phyloP scores from a whole-genome alignment of 345 rosid species.

The Raphanus sativus region DNA sequence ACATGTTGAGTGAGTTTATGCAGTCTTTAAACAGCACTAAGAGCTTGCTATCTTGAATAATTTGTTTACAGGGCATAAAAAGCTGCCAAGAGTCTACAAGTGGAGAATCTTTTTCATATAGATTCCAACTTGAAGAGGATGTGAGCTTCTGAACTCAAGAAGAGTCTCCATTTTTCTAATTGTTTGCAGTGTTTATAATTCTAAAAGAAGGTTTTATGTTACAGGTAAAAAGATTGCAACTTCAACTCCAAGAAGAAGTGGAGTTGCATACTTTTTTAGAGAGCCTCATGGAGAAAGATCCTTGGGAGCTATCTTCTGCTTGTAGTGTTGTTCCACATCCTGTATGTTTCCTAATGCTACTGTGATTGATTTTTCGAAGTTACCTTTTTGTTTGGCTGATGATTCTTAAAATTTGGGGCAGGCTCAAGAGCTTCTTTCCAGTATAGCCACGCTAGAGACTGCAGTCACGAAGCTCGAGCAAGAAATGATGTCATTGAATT shows the following conservation, averaged over 20 bases:
- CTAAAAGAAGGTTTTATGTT: conserved; percentile 26
- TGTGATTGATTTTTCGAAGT: neutral
- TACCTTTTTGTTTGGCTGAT: conserved; percentile 9
- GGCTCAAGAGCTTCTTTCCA: conserved; percentile 75
- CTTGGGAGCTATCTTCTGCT: conserved; percentile 47
- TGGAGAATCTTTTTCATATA: conserved; percentile 49
- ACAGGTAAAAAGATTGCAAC: conserved; percentile 69
- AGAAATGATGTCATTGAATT: conserved; percentile 78
- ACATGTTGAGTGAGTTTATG: neutral
- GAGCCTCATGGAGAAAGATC: conserved; percentile 55
- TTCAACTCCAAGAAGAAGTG: conserved; percentile 72
- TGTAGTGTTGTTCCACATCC: conserved; percentile 53
- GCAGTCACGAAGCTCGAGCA: conserved; percentile 74
- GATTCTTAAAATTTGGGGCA: conserved; percentile 30
- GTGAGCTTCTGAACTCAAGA: conserved; percentile 49
- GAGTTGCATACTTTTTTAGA: conserved; percentile 62
- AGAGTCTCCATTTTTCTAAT: neutral
- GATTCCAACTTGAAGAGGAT: conserved; percentile 78
- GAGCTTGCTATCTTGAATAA: conserved; percentile 16
- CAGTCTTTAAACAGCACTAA: neutral
- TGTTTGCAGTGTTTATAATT: neutral
- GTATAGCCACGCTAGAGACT: conserved; percentile 63
- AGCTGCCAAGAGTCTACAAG: conserved; percentile 41
- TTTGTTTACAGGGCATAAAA: conserved; percentile 46
- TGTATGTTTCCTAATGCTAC: conserved; percentile 41